Conservation (phyloP, 176 grass and related monocot genomes). For the sorghum (Sorghum bicolor) region Sorghum_bicolor_NCBIv3 NC_012876.2:11769501-11770000, state of each 20-base stretch:
- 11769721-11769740: slow-evolving; percentile 53
- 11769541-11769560: slow-evolving; percentile 87
- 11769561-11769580: slow-evolving; percentile 83
- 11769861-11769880: slow-evolving; percentile 83
- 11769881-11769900: slow-evolving; percentile 72
- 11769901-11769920: slow-evolving; percentile 49
- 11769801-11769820: slow-evolving; percentile 60
- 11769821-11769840: slow-evolving; percentile 59
- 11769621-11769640: slow-evolving; percentile 41
- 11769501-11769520: slow-evolving; percentile 58
- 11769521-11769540: slow-evolving; percentile 61
- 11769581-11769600: slow-evolving; percentile 74
- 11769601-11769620: slow-evolving; percentile 55
- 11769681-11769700: slow-evolving; percentile 41
- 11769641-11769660: slow-evolving; percentile 90
- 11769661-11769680: slow-evolving; percentile 94
- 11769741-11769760: slow-evolving; percentile 87
- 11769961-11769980: slow-evolving; percentile 68
- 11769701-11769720: slow-evolving; percentile 46
- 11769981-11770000: slow-evolving; percentile 60
- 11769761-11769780: slow-evolving; percentile 95
- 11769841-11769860: slow-evolving; percentile 83
- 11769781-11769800: slow-evolving; percentile 60
- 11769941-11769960: slow-evolving; percentile 63
- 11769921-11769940: slow-evolving; percentile 65